Evolutionary conservation across 768 basidiomycete species (phyloP), one percentile per base, ranked within the genome.

Genomic region (Mycena belliarum): DNA sequence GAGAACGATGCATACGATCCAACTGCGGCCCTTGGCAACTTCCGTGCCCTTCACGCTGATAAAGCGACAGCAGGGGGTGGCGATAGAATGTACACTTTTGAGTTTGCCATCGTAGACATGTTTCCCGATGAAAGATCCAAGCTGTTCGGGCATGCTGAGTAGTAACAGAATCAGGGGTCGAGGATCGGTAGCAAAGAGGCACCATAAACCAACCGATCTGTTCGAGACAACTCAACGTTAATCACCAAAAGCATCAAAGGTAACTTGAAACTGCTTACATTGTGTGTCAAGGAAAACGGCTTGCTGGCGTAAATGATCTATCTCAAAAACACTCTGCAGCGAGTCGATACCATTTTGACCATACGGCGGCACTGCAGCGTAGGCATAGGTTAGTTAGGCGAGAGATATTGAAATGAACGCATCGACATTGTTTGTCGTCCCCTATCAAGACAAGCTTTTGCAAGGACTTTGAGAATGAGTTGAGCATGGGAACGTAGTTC

Each of bases 171-270:
- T 46, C 24, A 59, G 26, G 12, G n/a, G 9, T 40, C 3, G 10
- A n/a, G 4, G 12, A n/a, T 26, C 29, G 0, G 2, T 14, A 35
- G 50, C n/a, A 63, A 83, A 85, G 87, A 12, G 18, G 24, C 15
- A n/a, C 23, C 20, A 29, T n/a, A 41, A 25, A 57, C 56, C 24
- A 11, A 58, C 61, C 61, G 61, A 45, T 63, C 61, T 63, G n/a
- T 21, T 77, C 88, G 87, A 64, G 89, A 89, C 0, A 84, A 81
- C 64, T 91, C 88, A 56, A 33, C 25, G 12, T 26, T 23, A 82
- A 25, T 26, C 21, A 14, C 80, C 83, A 12, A 26, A 23, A 16
- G 14, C 18, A 32, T 45, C 11, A 57, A 10, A 51, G 21, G 56
- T 9, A 49, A n/a, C n/a, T n/a, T 16, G 26, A 8, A 68, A 33